Evolutionary conservation across 805 yeast genomes (phyloP), one percentile per base, ranked within the genome.

Genomic region (Ogataea ganodermae): DNA sequence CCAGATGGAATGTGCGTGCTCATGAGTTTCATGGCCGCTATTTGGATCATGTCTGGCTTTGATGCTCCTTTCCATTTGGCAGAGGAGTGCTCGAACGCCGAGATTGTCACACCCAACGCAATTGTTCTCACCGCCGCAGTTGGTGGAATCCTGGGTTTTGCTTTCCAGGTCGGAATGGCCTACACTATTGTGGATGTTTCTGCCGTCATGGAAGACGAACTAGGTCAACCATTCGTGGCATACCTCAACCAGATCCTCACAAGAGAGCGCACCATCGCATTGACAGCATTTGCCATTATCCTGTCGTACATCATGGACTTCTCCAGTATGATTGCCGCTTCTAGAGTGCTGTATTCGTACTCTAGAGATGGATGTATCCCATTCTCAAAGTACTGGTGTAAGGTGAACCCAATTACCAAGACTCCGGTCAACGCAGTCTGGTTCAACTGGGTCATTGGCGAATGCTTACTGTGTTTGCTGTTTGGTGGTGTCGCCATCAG

Each of bases 21-120:
- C 47, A 71, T 79, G 73, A 70, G 80, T 4, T 80, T 80, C 63
- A 61, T 79, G 58, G 81, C 84, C n/a, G 83, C 76, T 30, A 78
- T 80, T 48, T 81, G 85, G 85, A 79, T 84, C 31, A 83, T 84
- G 88, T 76, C 84, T 37, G 89, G 89, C 20, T 85, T 81, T 59
- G 89, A 84, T 60, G 80, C 86, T 18, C 86, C 89, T 0, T 84
- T 83, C 70, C 89, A 85, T 58, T 69, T 84, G 50, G 74, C 86
- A n/a, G 91, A 84, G 66, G 90, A 84, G 58, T 79, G 84, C 55
- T 67, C 81, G 42, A 82, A 83, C 59, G 86, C 88, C 6, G 68
- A 78, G 28, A 65, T 70, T 12, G 86, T 86, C 4, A 81, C 84
- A 8, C 89, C 89, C n/a, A 72, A 74, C 49, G 86, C 87, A 23